Base-by-base conservation (phyloP, 768 basidiomycete genomes). In the Chalciporus sphaerocephalus region DNA sequence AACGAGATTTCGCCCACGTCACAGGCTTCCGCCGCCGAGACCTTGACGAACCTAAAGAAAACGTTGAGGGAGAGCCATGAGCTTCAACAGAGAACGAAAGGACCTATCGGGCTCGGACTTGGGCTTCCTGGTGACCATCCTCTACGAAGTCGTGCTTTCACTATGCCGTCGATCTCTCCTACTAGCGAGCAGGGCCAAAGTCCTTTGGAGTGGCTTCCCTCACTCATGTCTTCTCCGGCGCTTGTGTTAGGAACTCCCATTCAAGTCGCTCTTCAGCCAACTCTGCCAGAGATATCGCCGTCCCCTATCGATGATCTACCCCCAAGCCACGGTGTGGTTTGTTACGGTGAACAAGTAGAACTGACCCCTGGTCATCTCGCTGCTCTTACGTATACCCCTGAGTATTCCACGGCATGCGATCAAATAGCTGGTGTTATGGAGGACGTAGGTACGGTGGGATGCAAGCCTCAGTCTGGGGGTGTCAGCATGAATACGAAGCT, bases 91-190 rank as follows among this genome's bases (percentile, higher is more conserved):
- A 51, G 43, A 24, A 21, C 39, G 12, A 44, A 25, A 17, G 42
- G 23, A 27, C 57, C 38, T 10, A 28, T 61, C 25, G 62, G 62
- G 20, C 48, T 62, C 7, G 62, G 60, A 22, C 51, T 62, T 24
- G 57, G 60, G 9, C 56, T 65, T 39, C 62, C 61, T 15, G 54
- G 59, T 30, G 48, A 42, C 18, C 57, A 64, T 15, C 60, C 51
- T 8, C 33, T 54, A 5, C 50, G 44, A 2, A 25, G 37, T 34
- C 61, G 62, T 0, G 49, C 54, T 6, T 51, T 45, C 21, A 57
- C 48, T 21, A 53, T 57, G 54, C 60, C 62, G 1, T 5, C 35
- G 4, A 28, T 50, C 1, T 33, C 44, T 15, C 11, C n/a, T 5
- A 34, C 42, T 4, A 35, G 33, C 12, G 17, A 15, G 1, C 18